These are phyloP conservation scores for Scleroderma bovista DNA, from an alignment of 768 basidiomycete genomes.

Conservation along the genomic window DNA sequence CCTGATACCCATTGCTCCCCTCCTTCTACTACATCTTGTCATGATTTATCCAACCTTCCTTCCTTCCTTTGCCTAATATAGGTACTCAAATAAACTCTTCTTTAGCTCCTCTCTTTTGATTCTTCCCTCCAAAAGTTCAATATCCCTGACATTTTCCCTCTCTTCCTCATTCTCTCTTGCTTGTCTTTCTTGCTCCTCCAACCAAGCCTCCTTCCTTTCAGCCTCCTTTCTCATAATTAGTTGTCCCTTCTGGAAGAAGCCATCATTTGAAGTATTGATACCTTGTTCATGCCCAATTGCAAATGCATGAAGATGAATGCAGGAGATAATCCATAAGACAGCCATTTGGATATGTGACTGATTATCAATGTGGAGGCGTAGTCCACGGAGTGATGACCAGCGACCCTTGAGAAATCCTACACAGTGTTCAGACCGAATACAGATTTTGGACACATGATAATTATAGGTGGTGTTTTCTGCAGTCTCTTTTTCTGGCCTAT, in stretches of 20 bases:
- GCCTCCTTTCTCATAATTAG: not conserved
- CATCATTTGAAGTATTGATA: not conserved
- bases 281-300: constrained; percentile 20
- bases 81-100: not conserved
- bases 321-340: constrained; percentile 7
- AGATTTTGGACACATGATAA: constrained; percentile 26
- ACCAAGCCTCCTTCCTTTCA: not conserved
- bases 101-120: constrained; percentile 2
- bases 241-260: constrained; percentile 2
- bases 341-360: constrained; percentile 1
- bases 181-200: not conserved
- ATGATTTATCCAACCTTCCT: no score
- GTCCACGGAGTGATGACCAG: constrained; percentile 4
- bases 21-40: no score
- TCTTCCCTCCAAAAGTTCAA: not conserved
- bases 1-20: no score
- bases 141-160: not conserved
- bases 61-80: not conserved
- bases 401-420: constrained; percentile 38
- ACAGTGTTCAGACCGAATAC: constrained; percentile 34
- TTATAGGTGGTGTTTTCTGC: constrained; percentile 16
- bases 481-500: constrained; percentile 2
- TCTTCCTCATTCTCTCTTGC: not conserved
- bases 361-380: constrained; percentile 8
- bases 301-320: constrained; percentile 9